Percentiles rank a stretch among this genome's conserved stretches.
Conservation (phyloP, 192 early-diverging fungal genomes). For the Spizellomyces punctatus region DNA sequence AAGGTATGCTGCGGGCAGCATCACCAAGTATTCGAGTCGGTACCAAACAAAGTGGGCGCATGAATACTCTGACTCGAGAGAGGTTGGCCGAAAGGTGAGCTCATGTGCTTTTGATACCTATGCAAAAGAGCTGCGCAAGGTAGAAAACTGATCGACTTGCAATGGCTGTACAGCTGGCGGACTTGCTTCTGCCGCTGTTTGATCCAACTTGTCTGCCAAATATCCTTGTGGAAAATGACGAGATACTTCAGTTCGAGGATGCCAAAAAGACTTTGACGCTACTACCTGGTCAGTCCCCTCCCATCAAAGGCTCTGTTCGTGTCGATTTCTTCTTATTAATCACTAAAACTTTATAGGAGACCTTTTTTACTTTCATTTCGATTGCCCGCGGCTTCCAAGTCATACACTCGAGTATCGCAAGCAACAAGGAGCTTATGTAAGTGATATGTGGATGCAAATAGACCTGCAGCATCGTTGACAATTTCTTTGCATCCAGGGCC, state of each 20-base stretch:
- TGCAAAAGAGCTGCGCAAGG: no score
- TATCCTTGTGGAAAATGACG: conserved; percentile 12
- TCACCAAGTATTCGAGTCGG: conserved; percentile 55
- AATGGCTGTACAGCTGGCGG: conserved; percentile 32
- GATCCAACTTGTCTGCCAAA: conserved; percentile 33
- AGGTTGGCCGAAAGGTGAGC: conserved; percentile 48
- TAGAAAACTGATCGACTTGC: no score
- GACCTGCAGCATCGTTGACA: background rate
- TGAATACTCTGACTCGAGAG: conserved; percentile 44
- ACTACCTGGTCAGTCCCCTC: conserved; percentile 37
- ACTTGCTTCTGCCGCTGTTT: conserved; percentile 46
- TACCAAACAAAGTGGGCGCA: conserved; percentile 56
- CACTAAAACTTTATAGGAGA: background rate
- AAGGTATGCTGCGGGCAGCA: conserved; percentile 51
- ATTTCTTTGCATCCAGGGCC: conserved; percentile 35
- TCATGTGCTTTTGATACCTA: background rate
- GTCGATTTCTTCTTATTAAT: background rate
- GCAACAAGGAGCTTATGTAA: conserved; percentile 43
- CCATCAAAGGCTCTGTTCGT: background rate
- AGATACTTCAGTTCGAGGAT: conserved; percentile 32
- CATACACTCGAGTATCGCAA: conserved; percentile 40
- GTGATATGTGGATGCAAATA: background rate
- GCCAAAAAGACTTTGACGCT: conserved; percentile 42
- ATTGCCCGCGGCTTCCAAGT: conserved; percentile 43
- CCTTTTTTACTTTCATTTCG: conserved; percentile 53